Percentiles rank a stretch among this genome's conserved stretches.
phyloP scores from a whole-genome alignment of 176 grass and related monocot species.

The Triticum turgidum region DNA sequence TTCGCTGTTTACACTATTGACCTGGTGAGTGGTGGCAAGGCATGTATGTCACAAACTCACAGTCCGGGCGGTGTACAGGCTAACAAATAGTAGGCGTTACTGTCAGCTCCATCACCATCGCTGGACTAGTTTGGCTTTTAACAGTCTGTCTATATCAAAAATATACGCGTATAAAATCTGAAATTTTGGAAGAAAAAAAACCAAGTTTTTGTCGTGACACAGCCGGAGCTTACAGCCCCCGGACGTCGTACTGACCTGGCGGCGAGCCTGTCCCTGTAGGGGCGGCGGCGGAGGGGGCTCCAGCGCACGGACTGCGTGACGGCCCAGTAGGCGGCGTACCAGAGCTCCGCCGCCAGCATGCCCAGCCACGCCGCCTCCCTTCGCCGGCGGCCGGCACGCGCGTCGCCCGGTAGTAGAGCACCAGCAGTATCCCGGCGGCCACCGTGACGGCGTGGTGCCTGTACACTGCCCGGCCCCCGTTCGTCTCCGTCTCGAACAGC shows the following conservation, averaged over 20 bases:
- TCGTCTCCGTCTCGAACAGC: constrained; percentile 56
- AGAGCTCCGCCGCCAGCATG: too few relatives aligned
- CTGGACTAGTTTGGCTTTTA: not conserved
- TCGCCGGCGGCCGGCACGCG: too few relatives aligned
- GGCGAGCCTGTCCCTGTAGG: constrained; percentile 49
- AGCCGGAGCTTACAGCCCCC: too few relatives aligned
- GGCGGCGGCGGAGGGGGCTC: too few relatives aligned
- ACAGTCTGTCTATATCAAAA: not conserved
- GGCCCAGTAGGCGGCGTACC: too few relatives aligned
- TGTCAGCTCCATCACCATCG: not conserved
- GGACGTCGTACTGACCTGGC: constrained; percentile 37
- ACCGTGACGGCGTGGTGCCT: not conserved
- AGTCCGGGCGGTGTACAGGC: too few relatives aligned
- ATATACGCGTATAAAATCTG: not conserved
- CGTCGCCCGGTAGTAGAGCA: too few relatives aligned
- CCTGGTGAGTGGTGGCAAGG: not conserved
- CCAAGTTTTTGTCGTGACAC: too few relatives aligned
- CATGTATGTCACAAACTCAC: not conserved
- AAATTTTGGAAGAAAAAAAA: not conserved
- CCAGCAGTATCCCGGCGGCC: too few relatives aligned
- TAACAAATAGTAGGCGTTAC: not conserved
- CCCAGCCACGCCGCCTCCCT: too few relatives aligned
- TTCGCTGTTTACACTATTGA: not conserved
- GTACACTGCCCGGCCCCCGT: constrained; percentile 36
- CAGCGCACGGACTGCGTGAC: too few relatives aligned